A percentile compares a stretch with the other conserved stretches of the same genome.
Conservation (phyloP, 306 rosid species). For the Macrotyloma uniflorum region DNA sequence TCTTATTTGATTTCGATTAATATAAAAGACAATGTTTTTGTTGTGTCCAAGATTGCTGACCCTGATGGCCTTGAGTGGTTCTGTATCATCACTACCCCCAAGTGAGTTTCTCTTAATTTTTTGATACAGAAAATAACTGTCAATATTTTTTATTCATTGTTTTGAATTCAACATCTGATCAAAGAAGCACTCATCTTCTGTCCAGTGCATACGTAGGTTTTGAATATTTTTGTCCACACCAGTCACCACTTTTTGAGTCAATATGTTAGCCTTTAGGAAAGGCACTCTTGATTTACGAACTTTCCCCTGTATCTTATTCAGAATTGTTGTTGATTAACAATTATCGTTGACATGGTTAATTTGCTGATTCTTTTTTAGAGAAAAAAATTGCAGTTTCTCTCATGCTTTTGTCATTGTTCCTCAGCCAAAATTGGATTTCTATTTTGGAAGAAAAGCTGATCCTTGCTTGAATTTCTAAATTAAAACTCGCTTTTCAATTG, state of each 20-base stretch:
- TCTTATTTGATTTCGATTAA: no score
- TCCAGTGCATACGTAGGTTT: not conserved
- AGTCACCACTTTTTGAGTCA: not conserved
- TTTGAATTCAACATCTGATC: not conserved
- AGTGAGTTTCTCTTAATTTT: slow-evolving; percentile 45
- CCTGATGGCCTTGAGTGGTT: slow-evolving; percentile 89
- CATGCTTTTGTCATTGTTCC: not conserved
- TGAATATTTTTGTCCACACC: not conserved
- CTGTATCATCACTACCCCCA: slow-evolving; percentile 83
- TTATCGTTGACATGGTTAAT: not conserved
- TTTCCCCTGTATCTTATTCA: not conserved
- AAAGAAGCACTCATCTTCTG: not conserved
- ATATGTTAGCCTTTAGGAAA: no score
- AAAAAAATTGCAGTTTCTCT: not conserved
- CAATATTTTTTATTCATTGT: not conserved
- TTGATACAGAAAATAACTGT: not conserved
- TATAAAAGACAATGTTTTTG: no score
- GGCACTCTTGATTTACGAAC: not conserved
- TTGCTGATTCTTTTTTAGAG: not conserved
- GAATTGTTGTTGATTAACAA: not conserved
- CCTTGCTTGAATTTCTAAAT: not conserved
- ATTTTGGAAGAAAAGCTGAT: not conserved
- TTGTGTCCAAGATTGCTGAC: slow-evolving; percentile 82
- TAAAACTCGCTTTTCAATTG: not conserved
- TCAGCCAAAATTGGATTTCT: not conserved